Evolutionary conservation across 495 filamentous ascomycete genomes (phyloP).

Genomic region (Penicillium coffeae): DNA sequence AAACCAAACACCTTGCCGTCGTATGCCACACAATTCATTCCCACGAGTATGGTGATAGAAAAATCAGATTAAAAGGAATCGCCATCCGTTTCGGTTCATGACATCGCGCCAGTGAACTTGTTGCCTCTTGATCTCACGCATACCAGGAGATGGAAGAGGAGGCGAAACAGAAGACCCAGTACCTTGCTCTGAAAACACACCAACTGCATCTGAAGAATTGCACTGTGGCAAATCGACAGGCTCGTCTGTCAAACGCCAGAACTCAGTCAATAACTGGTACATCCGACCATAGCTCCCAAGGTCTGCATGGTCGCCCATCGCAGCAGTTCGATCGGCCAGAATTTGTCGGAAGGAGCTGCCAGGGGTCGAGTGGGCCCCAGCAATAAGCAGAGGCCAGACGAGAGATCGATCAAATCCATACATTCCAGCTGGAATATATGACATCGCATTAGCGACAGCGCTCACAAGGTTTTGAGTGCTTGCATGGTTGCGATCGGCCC

Average conservation of each 20-base stretch:
- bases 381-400: constrained; percentile 87
- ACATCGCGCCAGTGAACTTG: constrained; percentile 88
- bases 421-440: constrained; percentile 75
- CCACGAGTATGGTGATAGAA: background rate
- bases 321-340: constrained; percentile 64
- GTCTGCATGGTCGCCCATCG: constrained; percentile 69
- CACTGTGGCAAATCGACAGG: constrained; percentile 10
- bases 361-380: constrained; percentile 68
- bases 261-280: constrained; percentile 70
- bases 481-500: constrained; percentile 66
- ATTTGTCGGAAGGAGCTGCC: constrained; percentile 69
- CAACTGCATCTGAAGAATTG: background rate
- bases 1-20: background rate
- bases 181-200: constrained; percentile 15
- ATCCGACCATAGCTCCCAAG: constrained; percentile 87
- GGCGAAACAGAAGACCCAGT: constrained; percentile 12
- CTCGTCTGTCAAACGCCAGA: constrained; percentile 73
- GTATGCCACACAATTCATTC: background rate
- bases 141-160: background rate
- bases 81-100: constrained; percentile 89
- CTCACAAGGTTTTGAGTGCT: constrained; percentile 71
- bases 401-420: constrained; percentile 86
- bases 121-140: constrained; percentile 38
- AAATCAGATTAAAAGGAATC: constrained; percentile 80
- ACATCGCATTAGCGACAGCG: constrained; percentile 64